Evolutionary conservation across 116 monocot genomes (phyloP), one percentile per base, ranked within the genome.

Genomic region (Thalassia testudinum): DNA sequence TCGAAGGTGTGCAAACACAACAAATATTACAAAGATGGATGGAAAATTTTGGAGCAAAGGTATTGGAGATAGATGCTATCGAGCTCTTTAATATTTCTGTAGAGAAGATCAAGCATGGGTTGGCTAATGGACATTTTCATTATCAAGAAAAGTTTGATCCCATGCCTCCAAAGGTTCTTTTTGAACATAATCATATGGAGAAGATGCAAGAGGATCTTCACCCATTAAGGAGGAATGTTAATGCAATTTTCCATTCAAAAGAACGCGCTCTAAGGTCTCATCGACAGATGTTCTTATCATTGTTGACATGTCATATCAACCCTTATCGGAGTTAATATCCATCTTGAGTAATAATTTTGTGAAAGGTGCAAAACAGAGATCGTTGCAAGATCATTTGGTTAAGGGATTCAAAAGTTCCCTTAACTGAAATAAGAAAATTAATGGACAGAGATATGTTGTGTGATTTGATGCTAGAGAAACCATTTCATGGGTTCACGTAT

Each of bases 401-500:
- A 55, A 58, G 53, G 18, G 67, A 81, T 59, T 43, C 60, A 20
- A 66, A 64, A 58, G 70, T 70, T 6, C 64, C 77, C n/a, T 14
- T 24, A 21, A 37, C 30, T 15, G 69, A 72, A 16, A 28, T 77
- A 19, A 65, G 18, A 24, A 40, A 5, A 4, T 47, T 62, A 14
- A 58, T 49, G 19, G 37, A 67, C 19, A 53, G 29, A 26, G 34
- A 56, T 44, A 51, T 53, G 12, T 48, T 19, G 3, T 81, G 66
- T 64, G 78, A 81, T 66, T 52, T 74, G 38, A 34, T 72, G 23
- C 59, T 85, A 53, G 27, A 64, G 42, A 81, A 74, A 43, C 81
- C 91, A 10, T 29, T 91, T 40, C 85, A 85, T 52, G 91, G n/a
- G 85, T 15, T 85, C 91, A 43, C 80, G 81, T 12, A 20, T 91